These are phyloP conservation scores for Aspergillaceae sp. DNA, from an alignment of 2,329 filamentous ascomycete genomes.

Conservation along the genomic window DNA sequence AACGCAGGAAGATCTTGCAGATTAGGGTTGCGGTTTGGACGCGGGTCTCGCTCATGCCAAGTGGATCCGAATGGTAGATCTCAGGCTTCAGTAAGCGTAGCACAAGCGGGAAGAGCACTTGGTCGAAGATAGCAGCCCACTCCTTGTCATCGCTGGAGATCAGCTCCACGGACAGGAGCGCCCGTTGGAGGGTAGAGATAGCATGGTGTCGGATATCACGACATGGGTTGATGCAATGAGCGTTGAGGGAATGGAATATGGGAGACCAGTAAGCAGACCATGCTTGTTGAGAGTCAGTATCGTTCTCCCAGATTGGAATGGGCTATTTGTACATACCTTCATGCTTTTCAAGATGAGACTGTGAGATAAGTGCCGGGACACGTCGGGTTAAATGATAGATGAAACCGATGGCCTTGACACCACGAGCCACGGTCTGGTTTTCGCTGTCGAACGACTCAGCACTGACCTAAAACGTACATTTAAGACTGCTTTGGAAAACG, in stretches of 20 bases:
- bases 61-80: conserved; percentile 80
- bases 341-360: conserved; percentile 80
- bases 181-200: conserved; percentile 75
- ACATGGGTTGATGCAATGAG: conserved; percentile 89
- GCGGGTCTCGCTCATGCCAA: conserved; percentile 91
- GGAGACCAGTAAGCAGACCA: conserved; percentile 98
- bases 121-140: conserved; percentile 90
- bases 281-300: conserved; percentile 42
- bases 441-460: conserved; percentile 41
- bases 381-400: conserved; percentile 74
- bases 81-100: conserved; percentile 83
- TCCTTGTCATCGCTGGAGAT: conserved; percentile 76
- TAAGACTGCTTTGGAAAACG: background rate
- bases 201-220: conserved; percentile 86
- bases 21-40: conserved; percentile 85
- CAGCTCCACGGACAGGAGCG: conserved; percentile 74
- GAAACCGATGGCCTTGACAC: conserved; percentile 69
- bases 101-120: conserved; percentile 89
- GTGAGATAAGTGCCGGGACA: conserved; percentile 78
- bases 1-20: conserved; percentile 93
- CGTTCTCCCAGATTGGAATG: background rate
- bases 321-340: conserved; percentile 51
- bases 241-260: conserved; percentile 78
- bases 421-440: conserved; percentile 65
- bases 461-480: background rate